Percentiles rank a stretch among this genome's conserved stretches.
phyloP scores from a whole-genome alignment of 305 asterid genomes.

The Fraxinus latifolia region DNA sequence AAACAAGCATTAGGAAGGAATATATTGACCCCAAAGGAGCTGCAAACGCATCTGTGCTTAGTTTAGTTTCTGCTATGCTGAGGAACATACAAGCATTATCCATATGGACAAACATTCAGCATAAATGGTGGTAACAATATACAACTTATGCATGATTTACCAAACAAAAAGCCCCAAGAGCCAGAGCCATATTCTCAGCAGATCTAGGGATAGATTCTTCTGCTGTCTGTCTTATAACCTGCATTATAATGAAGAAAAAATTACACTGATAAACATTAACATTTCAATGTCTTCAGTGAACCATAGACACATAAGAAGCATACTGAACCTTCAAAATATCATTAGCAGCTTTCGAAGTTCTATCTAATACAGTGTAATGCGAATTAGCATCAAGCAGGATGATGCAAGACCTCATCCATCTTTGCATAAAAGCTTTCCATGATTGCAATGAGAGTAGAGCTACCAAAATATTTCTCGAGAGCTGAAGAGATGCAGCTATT shows the following conservation, averaged over 20 bases:
- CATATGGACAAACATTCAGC: not conserved
- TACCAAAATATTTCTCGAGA: constrained; percentile 74
- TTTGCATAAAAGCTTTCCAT: constrained; percentile 90
- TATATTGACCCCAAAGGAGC: not conserved
- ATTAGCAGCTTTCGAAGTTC: constrained; percentile 65
- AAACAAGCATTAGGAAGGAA: not conserved
- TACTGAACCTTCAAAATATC: constrained; percentile 71
- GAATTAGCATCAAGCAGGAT: constrained; percentile 56
- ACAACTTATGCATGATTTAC: constrained; percentile 33
- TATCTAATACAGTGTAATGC: constrained; percentile 52
- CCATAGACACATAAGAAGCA: constrained; percentile 15
- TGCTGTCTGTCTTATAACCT: constrained; percentile 60
- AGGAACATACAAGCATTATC: constrained; percentile 3
- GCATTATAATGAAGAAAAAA: constrained; percentile 28
- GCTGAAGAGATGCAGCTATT: constrained; percentile 73
- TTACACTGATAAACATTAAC: constrained; percentile 12
- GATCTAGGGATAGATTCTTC: constrained; percentile 75
- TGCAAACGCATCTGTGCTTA: not conserved
- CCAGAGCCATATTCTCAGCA: constrained; percentile 85
- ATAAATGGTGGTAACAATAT: constrained; percentile 14
- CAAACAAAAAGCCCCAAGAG: constrained; percentile 87
- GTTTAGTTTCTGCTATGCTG: not conserved
- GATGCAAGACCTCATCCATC: constrained; percentile 82
- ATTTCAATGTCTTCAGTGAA: not conserved
- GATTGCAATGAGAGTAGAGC: constrained; percentile 87